Percentiles rank a stretch among this genome's conserved stretches.
Conservation (phyloP, 169 alveolate genomes). For the Toxoplasma gondii region DNA sequence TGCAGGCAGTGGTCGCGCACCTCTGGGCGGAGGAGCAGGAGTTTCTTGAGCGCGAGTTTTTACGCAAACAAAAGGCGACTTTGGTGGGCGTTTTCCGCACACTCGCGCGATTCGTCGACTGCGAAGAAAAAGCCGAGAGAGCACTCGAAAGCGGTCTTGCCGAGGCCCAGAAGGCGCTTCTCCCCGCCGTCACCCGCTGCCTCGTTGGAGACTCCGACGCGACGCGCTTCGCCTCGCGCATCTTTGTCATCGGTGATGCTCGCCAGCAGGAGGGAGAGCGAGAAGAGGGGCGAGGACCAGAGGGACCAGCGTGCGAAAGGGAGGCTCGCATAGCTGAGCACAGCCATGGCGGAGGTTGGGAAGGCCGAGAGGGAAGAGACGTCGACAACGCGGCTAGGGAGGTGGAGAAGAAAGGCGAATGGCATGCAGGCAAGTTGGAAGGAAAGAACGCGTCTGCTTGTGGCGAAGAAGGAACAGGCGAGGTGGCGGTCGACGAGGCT, state of each 20-base stretch:
- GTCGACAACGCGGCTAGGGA: not conserved
- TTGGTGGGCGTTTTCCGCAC: not conserved
- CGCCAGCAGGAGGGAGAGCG: not conserved
- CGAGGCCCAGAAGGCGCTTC: not conserved
- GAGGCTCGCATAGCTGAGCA: not conserved
- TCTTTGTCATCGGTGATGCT: not conserved
- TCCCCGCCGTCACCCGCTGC: not conserved
- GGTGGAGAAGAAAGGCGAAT: not conserved
- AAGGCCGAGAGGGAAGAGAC: not conserved
- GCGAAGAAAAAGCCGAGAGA: constrained; percentile 7
- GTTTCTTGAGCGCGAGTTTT: not conserved
- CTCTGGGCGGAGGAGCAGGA: constrained; percentile 29
- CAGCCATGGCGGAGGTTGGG: not conserved
- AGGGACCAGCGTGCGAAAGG: not conserved
- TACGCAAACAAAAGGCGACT: not conserved
- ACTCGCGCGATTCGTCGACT: not conserved
- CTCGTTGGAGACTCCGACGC: not conserved
- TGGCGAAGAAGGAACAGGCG: not conserved
- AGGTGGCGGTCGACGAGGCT: too few relatives aligned
- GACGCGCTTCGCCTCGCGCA: not conserved
- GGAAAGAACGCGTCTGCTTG: not conserved
- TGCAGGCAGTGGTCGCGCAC: constrained; percentile 10
- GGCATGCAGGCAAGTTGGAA: not conserved
- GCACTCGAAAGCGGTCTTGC: not conserved
- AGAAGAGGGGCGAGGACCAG: not conserved